Conservation (phyloP, 2,329 filamentous ascomycete species). For the Cladosporium cucumerinum region DNA sequence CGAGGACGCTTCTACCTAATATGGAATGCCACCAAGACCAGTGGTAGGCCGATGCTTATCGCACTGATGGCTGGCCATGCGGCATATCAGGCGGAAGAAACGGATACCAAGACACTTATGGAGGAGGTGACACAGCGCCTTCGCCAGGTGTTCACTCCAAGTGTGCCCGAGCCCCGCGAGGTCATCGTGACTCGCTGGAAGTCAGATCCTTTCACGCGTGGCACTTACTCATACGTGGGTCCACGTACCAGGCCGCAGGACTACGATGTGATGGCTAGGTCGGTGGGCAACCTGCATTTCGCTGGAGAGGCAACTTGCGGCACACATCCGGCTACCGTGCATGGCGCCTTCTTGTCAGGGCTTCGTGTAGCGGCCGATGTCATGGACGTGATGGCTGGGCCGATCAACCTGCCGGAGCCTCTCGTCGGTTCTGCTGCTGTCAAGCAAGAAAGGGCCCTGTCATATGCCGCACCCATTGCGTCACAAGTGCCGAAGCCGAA, state of each 20-base stretch:
- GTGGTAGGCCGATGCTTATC: conserved; percentile 78
- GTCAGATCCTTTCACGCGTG: conserved; percentile 83
- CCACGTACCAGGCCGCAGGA: conserved; percentile 78
- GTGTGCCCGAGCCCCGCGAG: conserved; percentile 75
- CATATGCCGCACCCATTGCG: conserved; percentile 10
- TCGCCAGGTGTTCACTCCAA: conserved; percentile 64
- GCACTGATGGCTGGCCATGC: conserved; percentile 95
- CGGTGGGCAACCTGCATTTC: conserved; percentile 86
- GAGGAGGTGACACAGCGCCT: conserved; percentile 77
- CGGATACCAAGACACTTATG: conserved; percentile 71
- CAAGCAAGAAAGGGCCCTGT: conserved; percentile 42
- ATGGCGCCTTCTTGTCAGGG: conserved; percentile 92
- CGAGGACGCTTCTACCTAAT: conserved; percentile 96
- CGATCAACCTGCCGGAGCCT: conserved; percentile 72
- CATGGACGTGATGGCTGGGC: conserved; percentile 73
- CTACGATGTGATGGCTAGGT: conserved; percentile 84
- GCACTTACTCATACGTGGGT: conserved; percentile 92
- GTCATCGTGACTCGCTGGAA: conserved; percentile 90
- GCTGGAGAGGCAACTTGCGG: conserved; percentile 95
- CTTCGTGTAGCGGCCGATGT: conserved; percentile 86
- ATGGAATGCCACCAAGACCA: conserved; percentile 91
- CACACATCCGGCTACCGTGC: conserved; percentile 93
- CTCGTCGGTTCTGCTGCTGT: conserved; percentile 58
- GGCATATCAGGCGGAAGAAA: conserved; percentile 79
- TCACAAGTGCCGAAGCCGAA: conserved; percentile 7